Base-by-base conservation (phyloP, 139 green algal species). In the Dunaliella primolecta region DNA sequence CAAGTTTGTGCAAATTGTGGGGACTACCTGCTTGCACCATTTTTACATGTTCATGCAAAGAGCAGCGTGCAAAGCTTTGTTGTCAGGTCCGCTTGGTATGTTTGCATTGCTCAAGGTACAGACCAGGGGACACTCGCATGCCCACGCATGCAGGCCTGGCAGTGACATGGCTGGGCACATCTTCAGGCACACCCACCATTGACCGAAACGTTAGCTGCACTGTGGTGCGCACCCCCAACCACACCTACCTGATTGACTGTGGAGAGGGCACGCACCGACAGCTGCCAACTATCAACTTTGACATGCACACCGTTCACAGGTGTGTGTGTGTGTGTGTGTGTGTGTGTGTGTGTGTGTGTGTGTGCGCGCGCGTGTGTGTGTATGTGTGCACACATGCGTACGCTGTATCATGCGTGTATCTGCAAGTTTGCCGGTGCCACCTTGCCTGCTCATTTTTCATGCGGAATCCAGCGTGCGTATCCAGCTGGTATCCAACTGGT, bases 81-180 rank as follows among this genome's bases (percentile, higher is more conserved):
- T n/a, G n/a, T n/a, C n/a, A n/a, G n/a, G n/a, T n/a, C n/a, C n/a
- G n/a, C n/a, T n/a, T n/a, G n/a, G n/a, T n/a, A n/a, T n/a, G n/a
- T n/a, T n/a, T n/a, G n/a, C n/a, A n/a, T n/a, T n/a, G n/a, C n/a
- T n/a, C n/a, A n/a, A n/a, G n/a, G n/a, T n/a, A n/a, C n/a, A n/a
- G n/a, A n/a, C n/a, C n/a, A n/a, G n/a, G n/a, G n/a, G n/a, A n/a
- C n/a, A n/a, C n/a, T n/a, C n/a, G n/a, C n/a, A n/a, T n/a, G n/a
- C n/a, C n/a, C n/a, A n/a, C n/a, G n/a, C n/a, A n/a, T 75, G 2
- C 90, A 77, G 91, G 88, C 35, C 75, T 97, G 72, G 76, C 87
- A 0, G 91, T 98, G n/a, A 97, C 94, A 0, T 98, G 93, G 93
- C 89, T 98, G 75, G 95, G 95, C 37, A 98, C 95, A 15, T 95